These are phyloP conservation scores for Artemisia tridentata DNA, from an alignment of 129 eudicot species.

Conservation along the genomic window DNA sequence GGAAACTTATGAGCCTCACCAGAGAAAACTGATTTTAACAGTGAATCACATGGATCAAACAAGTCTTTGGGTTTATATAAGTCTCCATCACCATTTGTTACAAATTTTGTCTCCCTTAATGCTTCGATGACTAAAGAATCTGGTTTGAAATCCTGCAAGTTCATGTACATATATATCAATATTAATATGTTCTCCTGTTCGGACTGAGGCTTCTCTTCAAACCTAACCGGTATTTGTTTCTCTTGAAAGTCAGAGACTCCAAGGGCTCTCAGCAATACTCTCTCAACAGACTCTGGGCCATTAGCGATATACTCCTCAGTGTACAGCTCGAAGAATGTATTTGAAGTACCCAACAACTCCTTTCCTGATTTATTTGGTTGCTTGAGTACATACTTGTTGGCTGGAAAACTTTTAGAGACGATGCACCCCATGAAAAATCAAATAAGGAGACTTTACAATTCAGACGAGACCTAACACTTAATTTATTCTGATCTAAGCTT, in stretches of 20 bases:
- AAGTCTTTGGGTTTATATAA: conserved; percentile 1
- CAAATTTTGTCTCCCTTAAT: not conserved
- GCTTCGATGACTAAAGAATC: not conserved
- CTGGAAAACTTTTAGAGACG: not conserved
- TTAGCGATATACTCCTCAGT: too few relatives aligned
- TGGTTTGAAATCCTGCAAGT: not conserved
- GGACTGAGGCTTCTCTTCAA: not conserved
- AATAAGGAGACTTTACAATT: too few relatives aligned
- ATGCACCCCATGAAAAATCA: conserved; percentile 2
- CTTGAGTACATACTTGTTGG: not conserved
- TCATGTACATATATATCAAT: not conserved
- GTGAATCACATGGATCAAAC: not conserved
- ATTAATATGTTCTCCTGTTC: not conserved
- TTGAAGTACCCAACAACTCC: too few relatives aligned
- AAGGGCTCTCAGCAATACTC: not conserved
- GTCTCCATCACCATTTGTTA: not conserved
- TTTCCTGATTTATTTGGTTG: not conserved
- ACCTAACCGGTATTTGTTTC: not conserved
- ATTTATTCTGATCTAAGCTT: too few relatives aligned
- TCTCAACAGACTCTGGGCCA: not conserved
- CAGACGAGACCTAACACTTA: too few relatives aligned
- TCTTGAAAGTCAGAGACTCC: not conserved
- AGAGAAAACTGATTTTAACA: not conserved
- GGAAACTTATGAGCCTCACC: not conserved
- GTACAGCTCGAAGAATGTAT: too few relatives aligned